Conservation (phyloP, 2,329 filamentous ascomycete genomes). For the Ceratocystis smalleyi region DNA sequence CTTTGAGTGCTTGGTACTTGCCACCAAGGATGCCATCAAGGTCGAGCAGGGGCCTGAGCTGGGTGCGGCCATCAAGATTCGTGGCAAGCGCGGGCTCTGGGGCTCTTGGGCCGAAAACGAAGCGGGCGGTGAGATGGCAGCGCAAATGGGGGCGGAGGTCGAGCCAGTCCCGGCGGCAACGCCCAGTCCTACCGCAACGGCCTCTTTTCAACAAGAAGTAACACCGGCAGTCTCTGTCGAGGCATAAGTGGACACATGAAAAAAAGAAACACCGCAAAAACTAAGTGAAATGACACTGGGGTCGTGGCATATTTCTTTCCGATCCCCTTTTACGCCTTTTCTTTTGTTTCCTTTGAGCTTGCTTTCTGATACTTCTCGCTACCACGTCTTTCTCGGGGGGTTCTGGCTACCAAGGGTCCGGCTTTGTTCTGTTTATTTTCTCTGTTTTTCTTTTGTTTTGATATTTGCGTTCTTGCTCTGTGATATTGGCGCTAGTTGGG, state of each 20-base stretch:
- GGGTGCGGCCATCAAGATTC: constrained; percentile 65
- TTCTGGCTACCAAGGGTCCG: background rate
- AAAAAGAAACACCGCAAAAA: background rate
- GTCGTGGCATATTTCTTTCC: background rate
- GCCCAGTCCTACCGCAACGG: background rate
- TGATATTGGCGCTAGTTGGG: background rate
- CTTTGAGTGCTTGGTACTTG: constrained; percentile 88
- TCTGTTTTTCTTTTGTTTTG: background rate
- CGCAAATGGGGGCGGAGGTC: constrained; percentile 31
- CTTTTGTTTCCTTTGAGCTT: background rate
- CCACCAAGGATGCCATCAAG: constrained; percentile 95
- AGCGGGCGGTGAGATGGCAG: constrained; percentile 46
- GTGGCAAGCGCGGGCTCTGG: constrained; percentile 92
- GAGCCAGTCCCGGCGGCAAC: constrained; percentile 1
- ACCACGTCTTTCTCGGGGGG: background rate
- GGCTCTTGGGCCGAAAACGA: constrained; percentile 82
- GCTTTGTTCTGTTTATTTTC: background rate
- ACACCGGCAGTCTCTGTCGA: constrained; percentile 16
- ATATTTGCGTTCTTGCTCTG: background rate
- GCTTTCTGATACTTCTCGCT: background rate
- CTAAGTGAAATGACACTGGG: background rate
- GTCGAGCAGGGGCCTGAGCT: constrained; percentile 72
- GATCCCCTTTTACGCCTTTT: background rate
- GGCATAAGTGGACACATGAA: constrained; percentile 11
- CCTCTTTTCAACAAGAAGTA: background rate